Evolutionary conservation across 1,139 yeast genomes (phyloP).

Genomic region (Debaryomyces singareniensis): DNA sequence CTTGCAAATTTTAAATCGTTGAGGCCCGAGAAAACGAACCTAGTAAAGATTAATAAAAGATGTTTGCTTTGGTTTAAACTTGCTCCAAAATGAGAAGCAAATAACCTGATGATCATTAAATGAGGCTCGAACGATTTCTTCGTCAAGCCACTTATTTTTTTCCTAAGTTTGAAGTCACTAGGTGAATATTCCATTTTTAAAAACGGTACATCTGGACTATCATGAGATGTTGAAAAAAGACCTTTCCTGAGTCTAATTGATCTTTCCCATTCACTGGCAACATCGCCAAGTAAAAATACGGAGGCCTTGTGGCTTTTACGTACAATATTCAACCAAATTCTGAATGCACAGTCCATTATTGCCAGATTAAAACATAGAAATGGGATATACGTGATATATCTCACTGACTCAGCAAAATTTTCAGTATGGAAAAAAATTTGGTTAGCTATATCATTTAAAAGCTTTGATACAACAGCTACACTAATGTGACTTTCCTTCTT

Average conservation of each 20-base stretch:
- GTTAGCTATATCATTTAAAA: conserved; percentile 46
- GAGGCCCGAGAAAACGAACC: conserved; percentile 56
- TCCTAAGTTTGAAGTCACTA: conserved; percentile 58
- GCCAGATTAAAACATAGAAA: conserved; percentile 57
- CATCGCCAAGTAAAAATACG: conserved; percentile 59
- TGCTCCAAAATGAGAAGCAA: conserved; percentile 81
- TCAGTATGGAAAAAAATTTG: conserved; percentile 40
- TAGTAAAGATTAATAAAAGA: conserved; percentile 61
- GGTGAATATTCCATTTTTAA: conserved; percentile 87
- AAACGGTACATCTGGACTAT: conserved; percentile 58
- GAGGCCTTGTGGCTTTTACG: conserved; percentile 57
- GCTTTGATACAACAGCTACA: conserved; percentile 28
- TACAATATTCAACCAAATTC: conserved; percentile 77
- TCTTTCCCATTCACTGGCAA: conserved; percentile 61
- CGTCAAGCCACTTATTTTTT: conserved; percentile 44
- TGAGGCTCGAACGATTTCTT: conserved; percentile 67
- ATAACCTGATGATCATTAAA: conserved; percentile 56
- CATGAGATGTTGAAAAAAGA: conserved; percentile 55
- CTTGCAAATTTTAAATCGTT: conserved; percentile 54
- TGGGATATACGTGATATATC: conserved; percentile 64
- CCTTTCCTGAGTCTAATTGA: conserved; percentile 60
- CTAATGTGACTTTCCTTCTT: conserved; percentile 10
- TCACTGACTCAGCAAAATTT: conserved; percentile 46
- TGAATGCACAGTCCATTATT: conserved; percentile 61
- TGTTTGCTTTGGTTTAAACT: conserved; percentile 69